These are phyloP conservation scores for Acanthamoeba lenticulata DNA, from an alignment of 208 protist species.

Conservation along the genomic window DNA sequence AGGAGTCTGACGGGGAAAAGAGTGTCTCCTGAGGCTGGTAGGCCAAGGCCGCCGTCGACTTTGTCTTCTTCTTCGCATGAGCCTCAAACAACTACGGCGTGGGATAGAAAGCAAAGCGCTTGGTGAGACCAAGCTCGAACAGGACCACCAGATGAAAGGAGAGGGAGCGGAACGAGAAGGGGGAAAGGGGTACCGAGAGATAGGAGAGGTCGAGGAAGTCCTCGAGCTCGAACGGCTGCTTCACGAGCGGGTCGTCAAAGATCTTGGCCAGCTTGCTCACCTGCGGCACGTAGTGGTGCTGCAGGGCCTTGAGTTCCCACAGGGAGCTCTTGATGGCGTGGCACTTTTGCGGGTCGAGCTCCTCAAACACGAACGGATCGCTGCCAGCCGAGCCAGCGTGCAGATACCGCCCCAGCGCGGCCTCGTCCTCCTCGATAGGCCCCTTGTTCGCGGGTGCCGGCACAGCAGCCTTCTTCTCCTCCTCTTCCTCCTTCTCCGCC, in stretches of 20 bases:
- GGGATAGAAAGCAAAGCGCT: neutral
- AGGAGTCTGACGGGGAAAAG: neutral
- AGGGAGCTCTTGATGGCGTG: conserved; percentile 54
- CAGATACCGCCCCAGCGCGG: neutral
- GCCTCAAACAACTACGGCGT: conserved; percentile 54
- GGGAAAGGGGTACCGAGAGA: neutral
- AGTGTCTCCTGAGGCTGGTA: conserved; percentile 65
- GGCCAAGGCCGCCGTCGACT: neutral
- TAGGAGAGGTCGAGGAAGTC: conserved; percentile 63
- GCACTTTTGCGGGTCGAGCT: conserved; percentile 66
- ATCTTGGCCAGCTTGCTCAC: conserved; percentile 50
- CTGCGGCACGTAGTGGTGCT: conserved; percentile 49
- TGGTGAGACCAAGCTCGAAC: neutral
- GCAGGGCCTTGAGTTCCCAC: conserved; percentile 67
- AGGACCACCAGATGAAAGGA: neutral
- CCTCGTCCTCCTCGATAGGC: neutral
- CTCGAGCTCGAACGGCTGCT: conserved; percentile 57
- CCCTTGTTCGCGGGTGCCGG: neutral
- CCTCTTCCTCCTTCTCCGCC: neutral
- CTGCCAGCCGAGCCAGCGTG: neutral
- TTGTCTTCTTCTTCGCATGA: conserved; percentile 63
- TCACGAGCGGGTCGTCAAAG: conserved; percentile 36
- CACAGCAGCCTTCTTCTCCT: too few relatives aligned
- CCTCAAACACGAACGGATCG: conserved; percentile 58
- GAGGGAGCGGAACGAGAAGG: neutral